phyloP scores from a whole-genome alignment of 1,284 basidiomycete genomes.

The Trametes hirsuta region DNA sequence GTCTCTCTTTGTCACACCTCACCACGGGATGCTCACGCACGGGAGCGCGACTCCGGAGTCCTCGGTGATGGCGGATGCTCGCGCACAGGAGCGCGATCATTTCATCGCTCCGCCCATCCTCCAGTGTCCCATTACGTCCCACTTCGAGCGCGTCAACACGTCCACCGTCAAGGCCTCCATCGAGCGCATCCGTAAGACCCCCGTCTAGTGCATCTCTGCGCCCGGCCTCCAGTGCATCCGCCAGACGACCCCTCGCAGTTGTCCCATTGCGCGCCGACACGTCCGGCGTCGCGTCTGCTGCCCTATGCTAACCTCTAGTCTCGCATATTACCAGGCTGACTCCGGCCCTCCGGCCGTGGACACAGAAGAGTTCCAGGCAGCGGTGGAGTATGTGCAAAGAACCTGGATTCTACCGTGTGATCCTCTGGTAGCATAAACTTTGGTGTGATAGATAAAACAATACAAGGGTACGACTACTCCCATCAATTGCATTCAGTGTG shows the following conservation, averaged over 20 bases:
- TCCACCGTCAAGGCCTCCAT: conserved; percentile 24
- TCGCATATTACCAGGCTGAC: conserved; percentile 50
- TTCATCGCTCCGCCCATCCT: conserved; percentile 14
- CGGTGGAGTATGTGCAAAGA: conserved; percentile 56
- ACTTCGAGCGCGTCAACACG: conserved; percentile 24
- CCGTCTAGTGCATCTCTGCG: conserved; percentile 37
- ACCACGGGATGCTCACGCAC: too few relatives aligned
- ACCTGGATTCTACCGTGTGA: conserved; percentile 54
- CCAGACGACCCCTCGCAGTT: conserved; percentile 55
- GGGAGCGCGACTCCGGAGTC: too few relatives aligned
- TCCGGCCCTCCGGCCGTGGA: conserved; percentile 33
- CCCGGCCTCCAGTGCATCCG: conserved; percentile 34
- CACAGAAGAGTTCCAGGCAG: conserved; percentile 49
- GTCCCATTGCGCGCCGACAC: conserved; percentile 51
- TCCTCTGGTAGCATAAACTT: conserved; percentile 60
- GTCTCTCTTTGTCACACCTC: too few relatives aligned
- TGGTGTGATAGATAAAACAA: conserved; percentile 52
- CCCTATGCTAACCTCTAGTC: conserved; percentile 61
- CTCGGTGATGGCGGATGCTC: too few relatives aligned
- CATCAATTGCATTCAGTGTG: neutral
- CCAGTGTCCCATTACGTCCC: conserved; percentile 21
- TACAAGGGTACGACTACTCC: conserved; percentile 53
- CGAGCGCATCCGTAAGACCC: conserved; percentile 35
- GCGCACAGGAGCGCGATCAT: too few relatives aligned
- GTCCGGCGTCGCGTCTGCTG: conserved; percentile 52